Evolutionary conservation across 2,329 filamentous ascomycete genomes (phyloP).

Genomic region (Aspergillus ochraceoroseus): DNA sequence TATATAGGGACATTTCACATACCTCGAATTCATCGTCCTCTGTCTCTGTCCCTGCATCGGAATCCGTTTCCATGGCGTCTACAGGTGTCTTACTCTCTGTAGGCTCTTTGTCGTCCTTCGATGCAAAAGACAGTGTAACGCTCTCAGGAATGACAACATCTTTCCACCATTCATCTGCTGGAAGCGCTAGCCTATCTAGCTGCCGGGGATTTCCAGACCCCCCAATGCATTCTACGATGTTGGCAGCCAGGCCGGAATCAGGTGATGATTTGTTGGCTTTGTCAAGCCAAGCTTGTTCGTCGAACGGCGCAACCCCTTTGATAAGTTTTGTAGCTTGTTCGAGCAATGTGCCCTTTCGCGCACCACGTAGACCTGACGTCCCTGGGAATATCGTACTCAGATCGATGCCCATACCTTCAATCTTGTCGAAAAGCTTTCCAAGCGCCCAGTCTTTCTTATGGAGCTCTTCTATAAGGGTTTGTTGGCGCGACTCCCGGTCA

Average conservation of each 20-base stretch:
- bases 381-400: conserved; percentile 55
- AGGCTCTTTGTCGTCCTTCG: conserved; percentile 6
- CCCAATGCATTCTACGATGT: conserved; percentile 27
- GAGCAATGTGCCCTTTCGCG: conserved; percentile 44
- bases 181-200: conserved; percentile 17
- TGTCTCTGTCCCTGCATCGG: conserved; percentile 24
- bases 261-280: conserved; percentile 22
- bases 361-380: conserved; percentile 44
- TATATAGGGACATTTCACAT: conserved; percentile 10
- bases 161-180: conserved; percentile 36
- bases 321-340: conserved; percentile 52
- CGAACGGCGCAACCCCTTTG: conserved; percentile 52
- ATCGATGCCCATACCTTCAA: conserved; percentile 54
- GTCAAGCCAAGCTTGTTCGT: conserved; percentile 46
- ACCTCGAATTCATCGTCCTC: conserved; percentile 41
- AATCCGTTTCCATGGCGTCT: conserved; percentile 15
- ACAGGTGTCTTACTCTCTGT: conserved; percentile 2
- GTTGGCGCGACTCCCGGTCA: conserved; percentile 46
- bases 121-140: conserved; percentile 1
- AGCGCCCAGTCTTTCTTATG: conserved; percentile 57
- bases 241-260: conserved; percentile 22
- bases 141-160: conserved; percentile 17
- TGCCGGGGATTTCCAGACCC: neutral
- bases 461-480: conserved; percentile 48
- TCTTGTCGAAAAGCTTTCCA: conserved; percentile 54